These are phyloP conservation scores for Verticillium tricorpus DNA, from an alignment of 2,329 filamentous ascomycete genomes.

Conservation along the genomic window DNA sequence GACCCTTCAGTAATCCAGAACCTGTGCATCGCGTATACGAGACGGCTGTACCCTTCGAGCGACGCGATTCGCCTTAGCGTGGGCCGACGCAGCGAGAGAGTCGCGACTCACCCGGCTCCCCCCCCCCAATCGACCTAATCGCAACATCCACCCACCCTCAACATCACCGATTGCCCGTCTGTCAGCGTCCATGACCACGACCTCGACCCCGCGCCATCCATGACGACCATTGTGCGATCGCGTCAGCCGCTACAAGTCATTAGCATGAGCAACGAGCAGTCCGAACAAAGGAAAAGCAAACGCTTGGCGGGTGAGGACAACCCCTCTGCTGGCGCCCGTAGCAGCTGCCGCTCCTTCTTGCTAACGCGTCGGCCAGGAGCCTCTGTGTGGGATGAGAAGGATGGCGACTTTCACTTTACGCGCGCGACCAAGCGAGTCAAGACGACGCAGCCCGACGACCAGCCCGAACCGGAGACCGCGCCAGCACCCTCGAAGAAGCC, in stretches of 20 bases:
- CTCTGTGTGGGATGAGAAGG: conserved; percentile 54
- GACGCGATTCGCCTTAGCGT: background rate
- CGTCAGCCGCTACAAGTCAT: conserved; percentile 61
- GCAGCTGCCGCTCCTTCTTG: background rate
- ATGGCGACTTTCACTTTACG: conserved; percentile 74
- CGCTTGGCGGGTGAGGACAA: conserved; percentile 54
- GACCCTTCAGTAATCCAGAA: background rate
- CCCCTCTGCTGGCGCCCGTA: background rate
- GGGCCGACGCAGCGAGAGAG: background rate
- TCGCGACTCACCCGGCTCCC: background rate
- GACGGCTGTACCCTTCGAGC: background rate
- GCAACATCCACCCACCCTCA: background rate
- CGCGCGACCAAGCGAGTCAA: conserved; percentile 63
- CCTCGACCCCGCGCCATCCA: conserved; percentile 44
- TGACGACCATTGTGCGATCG: conserved; percentile 65
- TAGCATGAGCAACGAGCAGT: conserved; percentile 64
- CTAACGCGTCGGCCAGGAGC: conserved; percentile 29
- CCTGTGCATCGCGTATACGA: background rate
- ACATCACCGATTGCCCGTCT: background rate
- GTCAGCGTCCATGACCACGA: background rate
- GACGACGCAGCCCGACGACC: conserved; percentile 39
- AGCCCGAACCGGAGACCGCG: conserved; percentile 33
- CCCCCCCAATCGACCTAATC: background rate
- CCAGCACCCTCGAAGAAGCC: conserved; percentile 30
- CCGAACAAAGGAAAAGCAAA: conserved; percentile 59